These are phyloP conservation scores for Melampsora americana DNA, from an alignment of 1,284 basidiomycete species.

Conservation along the genomic window DNA sequence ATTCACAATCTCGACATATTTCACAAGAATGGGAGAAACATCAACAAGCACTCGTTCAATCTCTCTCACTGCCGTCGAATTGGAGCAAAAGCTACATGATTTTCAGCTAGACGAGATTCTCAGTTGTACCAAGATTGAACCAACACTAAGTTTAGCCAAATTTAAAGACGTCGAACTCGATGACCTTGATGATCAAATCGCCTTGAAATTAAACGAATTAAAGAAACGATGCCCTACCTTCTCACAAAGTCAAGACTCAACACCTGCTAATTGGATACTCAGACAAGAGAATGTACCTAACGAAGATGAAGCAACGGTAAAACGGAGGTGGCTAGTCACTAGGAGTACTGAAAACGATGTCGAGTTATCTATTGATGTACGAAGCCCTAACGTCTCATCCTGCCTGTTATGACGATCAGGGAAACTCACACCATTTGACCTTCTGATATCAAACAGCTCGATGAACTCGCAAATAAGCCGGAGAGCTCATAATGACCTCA, in stretches of 20 bases:
- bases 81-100: constrained; percentile 12
- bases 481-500: no score
- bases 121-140: constrained; percentile 15
- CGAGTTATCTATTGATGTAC: constrained; percentile 28
- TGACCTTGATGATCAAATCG: constrained; percentile 25
- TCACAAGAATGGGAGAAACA: no score
- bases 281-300: constrained; percentile 9
- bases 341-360: constrained; percentile 29
- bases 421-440: no score
- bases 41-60: no score
- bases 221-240: constrained; percentile 4
- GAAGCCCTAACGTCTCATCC: neutral
- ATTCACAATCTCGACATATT: no score
- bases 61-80: neutral
- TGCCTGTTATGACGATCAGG: no score
- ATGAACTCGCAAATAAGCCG: no score
- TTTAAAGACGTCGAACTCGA: constrained; percentile 35
- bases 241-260: no score
- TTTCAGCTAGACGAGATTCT: constrained; percentile 25
- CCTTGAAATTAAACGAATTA: constrained; percentile 24
- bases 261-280: constrained; percentile 18
- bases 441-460: no score
- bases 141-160: neutral
- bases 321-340: constrained; percentile 25
- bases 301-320: neutral